Conservation (phyloP, 2,329 filamentous ascomycete species). For the Cadophora malorum region DNA sequence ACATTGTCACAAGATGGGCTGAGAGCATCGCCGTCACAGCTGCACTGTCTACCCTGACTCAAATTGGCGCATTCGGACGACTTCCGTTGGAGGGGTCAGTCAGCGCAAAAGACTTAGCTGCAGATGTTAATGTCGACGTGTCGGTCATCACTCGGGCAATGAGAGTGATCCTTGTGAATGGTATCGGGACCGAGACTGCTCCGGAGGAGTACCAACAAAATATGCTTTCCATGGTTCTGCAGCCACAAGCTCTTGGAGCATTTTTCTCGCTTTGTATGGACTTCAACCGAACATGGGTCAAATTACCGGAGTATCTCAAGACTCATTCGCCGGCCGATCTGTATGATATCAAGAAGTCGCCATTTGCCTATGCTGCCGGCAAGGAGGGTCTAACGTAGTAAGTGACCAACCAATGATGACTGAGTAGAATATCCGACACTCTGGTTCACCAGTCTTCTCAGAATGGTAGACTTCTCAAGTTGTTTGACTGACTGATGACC, state of each 20-base stretch:
- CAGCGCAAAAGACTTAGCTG: constrained; percentile 6
- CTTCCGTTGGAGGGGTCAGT: constrained; percentile 3
- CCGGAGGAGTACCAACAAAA: constrained; percentile 15
- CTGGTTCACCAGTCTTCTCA: not conserved
- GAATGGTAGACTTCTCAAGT: not conserved
- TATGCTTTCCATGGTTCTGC: constrained; percentile 12
- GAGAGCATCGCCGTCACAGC: constrained; percentile 14
- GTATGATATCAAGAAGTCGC: constrained; percentile 32
- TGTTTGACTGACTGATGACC: not conserved
- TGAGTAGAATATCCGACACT: not conserved
- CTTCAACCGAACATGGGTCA: not conserved
- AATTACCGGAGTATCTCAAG: constrained; percentile 30
- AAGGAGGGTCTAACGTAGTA: constrained; percentile 29
- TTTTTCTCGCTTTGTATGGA: constrained; percentile 16
- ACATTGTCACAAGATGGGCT: constrained; percentile 17
- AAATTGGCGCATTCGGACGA: constrained; percentile 13
- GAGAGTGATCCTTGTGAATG: constrained; percentile 9
- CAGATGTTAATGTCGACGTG: constrained; percentile 7
- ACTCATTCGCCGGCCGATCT: constrained; percentile 27
- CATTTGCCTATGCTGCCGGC: constrained; percentile 27
- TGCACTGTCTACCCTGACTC: constrained; percentile 4
- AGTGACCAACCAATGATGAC: not conserved
- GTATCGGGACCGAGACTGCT: not conserved
- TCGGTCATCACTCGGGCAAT: constrained; percentile 13
- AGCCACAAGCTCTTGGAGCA: constrained; percentile 10